Conservation (phyloP, 768 basidiomycete species). For the Lyophyllum decastes region DNA sequence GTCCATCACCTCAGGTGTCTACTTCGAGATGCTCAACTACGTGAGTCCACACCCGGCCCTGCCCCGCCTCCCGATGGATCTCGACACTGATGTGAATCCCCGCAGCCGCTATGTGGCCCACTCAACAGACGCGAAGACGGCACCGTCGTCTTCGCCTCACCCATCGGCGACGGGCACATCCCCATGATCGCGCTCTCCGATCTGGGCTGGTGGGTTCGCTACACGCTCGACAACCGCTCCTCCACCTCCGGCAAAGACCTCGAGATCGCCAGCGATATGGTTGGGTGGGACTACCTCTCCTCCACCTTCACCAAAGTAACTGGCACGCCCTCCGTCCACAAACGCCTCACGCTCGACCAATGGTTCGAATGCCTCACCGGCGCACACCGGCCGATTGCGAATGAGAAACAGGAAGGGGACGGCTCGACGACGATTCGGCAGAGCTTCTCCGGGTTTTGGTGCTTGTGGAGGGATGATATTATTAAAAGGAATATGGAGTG, state of each 20-base stretch:
- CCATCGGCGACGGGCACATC: conserved; percentile 34
- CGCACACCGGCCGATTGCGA: conserved; percentile 31
- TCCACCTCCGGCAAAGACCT: conserved; percentile 37
- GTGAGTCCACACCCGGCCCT: conserved; percentile 28
- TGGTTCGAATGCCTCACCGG: conserved; percentile 31
- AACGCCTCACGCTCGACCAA: conserved; percentile 31
- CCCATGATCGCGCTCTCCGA: conserved; percentile 41
- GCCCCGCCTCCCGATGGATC: not conserved
- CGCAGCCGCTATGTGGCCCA: conserved; percentile 32
- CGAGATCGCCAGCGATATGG: conserved; percentile 36
- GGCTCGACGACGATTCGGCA: conserved; percentile 33
- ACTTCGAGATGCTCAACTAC: conserved; percentile 42
- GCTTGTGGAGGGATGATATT: conserved; percentile 42
- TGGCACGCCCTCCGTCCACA: conserved; percentile 33
- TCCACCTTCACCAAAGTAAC: conserved; percentile 39
- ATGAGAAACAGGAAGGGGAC: conserved; percentile 27
- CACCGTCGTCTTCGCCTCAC: conserved; percentile 39
- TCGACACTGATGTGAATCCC: not conserved
- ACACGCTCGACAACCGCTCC: conserved; percentile 35
- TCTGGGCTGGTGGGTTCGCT: conserved; percentile 42
- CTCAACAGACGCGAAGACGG: conserved; percentile 38
- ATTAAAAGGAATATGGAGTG: conserved; percentile 45
- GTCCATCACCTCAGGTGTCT: conserved; percentile 37
- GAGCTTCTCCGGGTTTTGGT: conserved; percentile 47
- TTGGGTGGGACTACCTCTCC: conserved; percentile 37